Evolutionary conservation across 1,139 yeast genomes (phyloP).

Genomic region (Pichia sp.): DNA sequence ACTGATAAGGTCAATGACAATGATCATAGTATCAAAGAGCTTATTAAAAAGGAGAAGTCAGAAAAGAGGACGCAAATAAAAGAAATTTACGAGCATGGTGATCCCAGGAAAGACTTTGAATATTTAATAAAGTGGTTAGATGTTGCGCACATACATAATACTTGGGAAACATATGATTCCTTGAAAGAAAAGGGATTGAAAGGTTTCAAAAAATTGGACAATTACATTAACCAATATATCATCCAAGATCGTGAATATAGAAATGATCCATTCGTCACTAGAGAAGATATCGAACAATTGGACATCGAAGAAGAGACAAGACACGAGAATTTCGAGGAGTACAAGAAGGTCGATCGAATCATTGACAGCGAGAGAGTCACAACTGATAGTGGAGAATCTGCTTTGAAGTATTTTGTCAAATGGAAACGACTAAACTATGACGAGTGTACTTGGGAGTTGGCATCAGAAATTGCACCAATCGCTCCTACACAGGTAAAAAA

Average conservation of each 20-base stretch:
- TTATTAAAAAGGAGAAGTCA: conserved; percentile 12
- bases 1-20: background rate
- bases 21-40: conserved; percentile 4
- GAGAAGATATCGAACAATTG: conserved; percentile 90
- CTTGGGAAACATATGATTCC: conserved; percentile 78
- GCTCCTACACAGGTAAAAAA: conserved; percentile 83
- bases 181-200: conserved; percentile 47
- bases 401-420: conserved; percentile 77
- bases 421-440: conserved; percentile 94
- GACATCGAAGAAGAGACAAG: conserved; percentile 84
- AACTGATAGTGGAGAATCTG: conserved; percentile 58
- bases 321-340: conserved; percentile 80
- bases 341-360: conserved; percentile 81
- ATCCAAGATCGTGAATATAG: conserved; percentile 71
- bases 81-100: conserved; percentile 31
- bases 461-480: conserved; percentile 73
- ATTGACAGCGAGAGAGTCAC: conserved; percentile 78
- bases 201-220: conserved; percentile 84
- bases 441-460: conserved; percentile 96
- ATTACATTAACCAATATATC: conserved; percentile 77
- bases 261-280: conserved; percentile 72
- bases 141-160: conserved; percentile 86
- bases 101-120: conserved; percentile 56
- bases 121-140: conserved; percentile 84
- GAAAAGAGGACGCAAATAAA: conserved; percentile 24